Percentiles rank a stretch among this genome's conserved stretches.
Evolutionary conservation across 371 early-diverging fungal genomes (phyloP).

Genomic region (Lichtheimia corymbifera): DNA sequence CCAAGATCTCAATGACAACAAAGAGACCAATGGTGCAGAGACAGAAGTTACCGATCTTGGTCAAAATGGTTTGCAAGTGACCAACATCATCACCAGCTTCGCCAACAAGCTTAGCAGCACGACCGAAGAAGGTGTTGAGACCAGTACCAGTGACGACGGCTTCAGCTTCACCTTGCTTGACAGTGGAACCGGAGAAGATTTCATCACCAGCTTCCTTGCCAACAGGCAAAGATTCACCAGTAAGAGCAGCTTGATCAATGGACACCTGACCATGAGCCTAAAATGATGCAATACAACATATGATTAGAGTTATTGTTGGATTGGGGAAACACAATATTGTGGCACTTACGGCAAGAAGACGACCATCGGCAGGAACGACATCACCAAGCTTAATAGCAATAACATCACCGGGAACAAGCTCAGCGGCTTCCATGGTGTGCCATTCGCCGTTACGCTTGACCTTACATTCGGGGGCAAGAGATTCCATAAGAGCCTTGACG

Average conservation of each 20-base stretch:
- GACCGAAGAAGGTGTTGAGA: slow-evolving; percentile 82
- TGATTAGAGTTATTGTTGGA: neutral
- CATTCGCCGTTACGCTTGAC: slow-evolving; percentile 57
- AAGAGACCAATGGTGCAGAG: slow-evolving; percentile 67
- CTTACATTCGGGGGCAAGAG: slow-evolving; percentile 69
- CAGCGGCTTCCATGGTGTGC: slow-evolving; percentile 49
- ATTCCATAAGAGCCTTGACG: slow-evolving; percentile 70
- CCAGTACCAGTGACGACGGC: slow-evolving; percentile 85
- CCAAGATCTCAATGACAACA: slow-evolving; percentile 74
- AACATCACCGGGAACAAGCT: slow-evolving; percentile 73
- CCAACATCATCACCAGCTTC: slow-evolving; percentile 77
- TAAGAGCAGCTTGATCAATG: slow-evolving; percentile 78
- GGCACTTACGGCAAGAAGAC: slow-evolving; percentile 39
- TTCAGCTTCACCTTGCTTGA: slow-evolving; percentile 87
- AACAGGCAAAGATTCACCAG: slow-evolving; percentile 77
- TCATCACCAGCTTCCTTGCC: slow-evolving; percentile 67
- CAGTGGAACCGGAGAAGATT: slow-evolving; percentile 74
- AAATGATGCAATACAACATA: neutral
- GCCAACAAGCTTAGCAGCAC: slow-evolving; percentile 78
- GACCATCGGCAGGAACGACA: slow-evolving; percentile 74
- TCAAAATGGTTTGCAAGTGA: slow-evolving; percentile 82
- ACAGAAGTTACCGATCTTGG: slow-evolving; percentile 86
- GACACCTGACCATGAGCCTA: slow-evolving; percentile 51
- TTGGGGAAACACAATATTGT: slow-evolving; percentile 10
- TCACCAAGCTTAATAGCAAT: slow-evolving; percentile 71